These are phyloP conservation scores for Neurospora sp. DNA, from an alignment of 495 filamentous ascomycete species.

Conservation along the genomic window DNA sequence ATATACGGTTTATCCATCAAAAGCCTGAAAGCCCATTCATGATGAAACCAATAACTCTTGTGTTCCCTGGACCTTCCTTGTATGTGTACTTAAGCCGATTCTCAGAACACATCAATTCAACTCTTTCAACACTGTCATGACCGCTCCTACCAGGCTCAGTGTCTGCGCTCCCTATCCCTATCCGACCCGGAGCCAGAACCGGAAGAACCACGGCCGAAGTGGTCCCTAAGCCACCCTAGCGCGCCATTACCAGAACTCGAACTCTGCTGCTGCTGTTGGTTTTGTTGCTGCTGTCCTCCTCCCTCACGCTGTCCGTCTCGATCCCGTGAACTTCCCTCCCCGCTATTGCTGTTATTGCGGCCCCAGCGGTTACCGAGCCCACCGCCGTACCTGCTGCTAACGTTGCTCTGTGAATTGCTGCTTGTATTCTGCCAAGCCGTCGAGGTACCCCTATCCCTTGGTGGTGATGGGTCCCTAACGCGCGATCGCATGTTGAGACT, in stretches of 20 bases:
- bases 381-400: neutral
- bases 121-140: neutral
- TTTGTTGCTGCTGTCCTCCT: neutral
- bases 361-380: neutral
- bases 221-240: slow-evolving; percentile 15
- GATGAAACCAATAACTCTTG: neutral
- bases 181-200: slow-evolving; percentile 1
- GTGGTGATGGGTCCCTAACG: slow-evolving; percentile 9
- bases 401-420: neutral
- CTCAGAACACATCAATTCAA: neutral
- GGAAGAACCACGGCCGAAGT: slow-evolving; percentile 10
- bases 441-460: neutral
- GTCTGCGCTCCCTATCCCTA: slow-evolving; percentile 6
- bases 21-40: neutral
- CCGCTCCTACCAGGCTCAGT: neutral
- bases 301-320: neutral
- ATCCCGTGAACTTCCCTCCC: neutral
- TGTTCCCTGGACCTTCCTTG: neutral
- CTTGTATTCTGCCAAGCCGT: neutral
- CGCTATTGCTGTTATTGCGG: neutral
- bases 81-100: neutral
- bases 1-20: neutral
- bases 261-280: neutral
- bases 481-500: neutral
- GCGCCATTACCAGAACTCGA: neutral